phyloP scores from a whole-genome alignment of 2,329 filamentous ascomycete genomes.

The Elsinoe batatas region DNA sequence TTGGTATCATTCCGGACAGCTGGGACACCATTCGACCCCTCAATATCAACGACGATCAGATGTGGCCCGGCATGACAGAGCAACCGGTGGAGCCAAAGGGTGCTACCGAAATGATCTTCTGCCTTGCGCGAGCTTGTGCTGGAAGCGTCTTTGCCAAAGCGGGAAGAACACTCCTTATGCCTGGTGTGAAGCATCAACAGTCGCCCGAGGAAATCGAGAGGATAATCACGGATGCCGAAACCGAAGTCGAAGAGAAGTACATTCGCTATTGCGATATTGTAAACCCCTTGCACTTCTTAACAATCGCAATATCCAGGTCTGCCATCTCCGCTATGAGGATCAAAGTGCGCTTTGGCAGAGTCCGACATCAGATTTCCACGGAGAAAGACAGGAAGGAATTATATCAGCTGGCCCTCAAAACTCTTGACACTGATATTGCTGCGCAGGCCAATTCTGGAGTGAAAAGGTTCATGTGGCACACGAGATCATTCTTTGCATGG shows the following conservation, averaged over 20 bases:
- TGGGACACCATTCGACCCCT: slow-evolving; percentile 27
- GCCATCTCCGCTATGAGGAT: slow-evolving; percentile 36
- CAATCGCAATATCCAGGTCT: slow-evolving; percentile 35
- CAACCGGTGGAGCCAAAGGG: slow-evolving; percentile 41
- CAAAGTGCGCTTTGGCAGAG: slow-evolving; percentile 36
- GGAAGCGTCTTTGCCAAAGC: slow-evolving; percentile 29
- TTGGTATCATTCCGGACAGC: slow-evolving; percentile 11
- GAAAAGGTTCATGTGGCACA: slow-evolving; percentile 43
- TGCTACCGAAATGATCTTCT: slow-evolving; percentile 45
- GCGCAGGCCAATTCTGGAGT: slow-evolving; percentile 31
- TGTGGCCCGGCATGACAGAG: slow-evolving; percentile 35
- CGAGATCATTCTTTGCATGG: slow-evolving; percentile 41
- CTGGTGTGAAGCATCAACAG: slow-evolving; percentile 12
- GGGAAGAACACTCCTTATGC: slow-evolving; percentile 21
- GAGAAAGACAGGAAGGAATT: slow-evolving; percentile 31
- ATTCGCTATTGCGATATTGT: slow-evolving; percentile 37
- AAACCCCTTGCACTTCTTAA: slow-evolving; percentile 35
- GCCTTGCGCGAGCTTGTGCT: slow-evolving; percentile 33
- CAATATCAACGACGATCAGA: slow-evolving; percentile 29
- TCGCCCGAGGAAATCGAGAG: slow-evolving; percentile 18
- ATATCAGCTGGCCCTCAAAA: slow-evolving; percentile 33
- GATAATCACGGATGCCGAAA: slow-evolving; percentile 34
- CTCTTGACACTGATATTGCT: slow-evolving; percentile 34
- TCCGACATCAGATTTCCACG: slow-evolving; percentile 23
- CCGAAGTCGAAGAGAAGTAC: slow-evolving; percentile 33